These are phyloP conservation scores for Puccinia triticina DNA, from an alignment of 1,284 basidiomycete genomes.

Conservation along the genomic window DNA sequence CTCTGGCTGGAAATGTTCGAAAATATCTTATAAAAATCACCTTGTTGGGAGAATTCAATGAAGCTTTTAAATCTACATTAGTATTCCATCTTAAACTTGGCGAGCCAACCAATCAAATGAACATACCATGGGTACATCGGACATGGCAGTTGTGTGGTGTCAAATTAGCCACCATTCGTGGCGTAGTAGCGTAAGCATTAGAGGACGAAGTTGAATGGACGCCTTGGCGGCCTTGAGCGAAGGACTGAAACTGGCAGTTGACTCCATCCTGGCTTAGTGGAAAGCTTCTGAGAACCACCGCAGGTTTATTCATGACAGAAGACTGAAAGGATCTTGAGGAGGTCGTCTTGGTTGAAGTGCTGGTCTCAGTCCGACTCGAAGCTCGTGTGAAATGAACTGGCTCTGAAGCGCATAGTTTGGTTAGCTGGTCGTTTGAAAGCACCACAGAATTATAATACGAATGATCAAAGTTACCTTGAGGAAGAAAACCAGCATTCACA, in stretches of 20 bases:
- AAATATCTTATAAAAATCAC: neutral
- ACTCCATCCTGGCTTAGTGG: slow-evolving; percentile 25
- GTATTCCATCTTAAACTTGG: neutral
- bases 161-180: slow-evolving; percentile 3
- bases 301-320: neutral
- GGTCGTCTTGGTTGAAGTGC: slow-evolving; percentile 1
- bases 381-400: slow-evolving; percentile 20
- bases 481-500: slow-evolving; percentile 10
- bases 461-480: neutral
- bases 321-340: neutral
- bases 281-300: slow-evolving; percentile 19
- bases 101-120: neutral
- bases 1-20: neutral
- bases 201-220: neutral
- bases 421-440: neutral
- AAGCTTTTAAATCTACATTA: neutral
- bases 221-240: neutral
- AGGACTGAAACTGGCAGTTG: slow-evolving; percentile 2
- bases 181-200: neutral
- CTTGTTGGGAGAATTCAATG: neutral
- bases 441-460: neutral
- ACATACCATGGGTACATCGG: slow-evolving; percentile 19
- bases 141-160: slow-evolving; percentile 15
- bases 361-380: slow-evolving; percentile 11
- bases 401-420: neutral